Evolutionary conservation across 1,284 basidiomycete species (phyloP), one percentile per base, ranked within the genome.

Genomic region (Pisolithus thermaeus): DNA sequence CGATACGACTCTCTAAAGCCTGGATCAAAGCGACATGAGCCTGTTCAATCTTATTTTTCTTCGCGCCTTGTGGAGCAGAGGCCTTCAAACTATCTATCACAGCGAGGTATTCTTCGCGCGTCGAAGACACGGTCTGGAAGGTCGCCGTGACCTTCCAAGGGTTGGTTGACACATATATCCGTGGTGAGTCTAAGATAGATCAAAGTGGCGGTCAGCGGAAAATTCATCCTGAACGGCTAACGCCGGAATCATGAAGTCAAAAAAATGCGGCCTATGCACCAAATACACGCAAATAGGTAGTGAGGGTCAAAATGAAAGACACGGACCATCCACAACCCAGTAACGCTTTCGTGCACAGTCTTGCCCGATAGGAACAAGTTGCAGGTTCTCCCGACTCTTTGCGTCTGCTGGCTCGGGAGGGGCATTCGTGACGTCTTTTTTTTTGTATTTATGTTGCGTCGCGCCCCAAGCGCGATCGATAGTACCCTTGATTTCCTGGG

Each of bases 401-500:
- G 81, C 76, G 66, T 85, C 83, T 46, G 72, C 69, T 45, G 81
- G 71, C 32, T 77, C 74, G 28, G 80, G 76, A 39, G 79, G 77
- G 4, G 76, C 71, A 47, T 74, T 71, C 11, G 75, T 65, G 9
- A 74, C 69, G 56, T 87, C 83, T 53, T 79, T 80, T 70, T 89
- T 90, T 76, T 87, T 88, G 68, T 89, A 83, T 60, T 89, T 88
- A 64, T 83, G 83, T 59, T 87, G 84, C 51, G 80, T 77, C 61
- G 88, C 84, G 60, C 87, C 87, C 87, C 88, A 90, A 47, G 87
- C 87, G 64, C 80, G 80, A 75, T 91, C 88, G 66, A 91, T 85
- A 50, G 73, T 73, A 47, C 69, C 73, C 69, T 87, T 88, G 63
- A 89, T 77, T 49, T 83, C 81, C 41, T 72, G 64, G 56, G 78